Conservation (phyloP, 371 early-diverging fungal species). For the Phascolomyces articulosus region DNA sequence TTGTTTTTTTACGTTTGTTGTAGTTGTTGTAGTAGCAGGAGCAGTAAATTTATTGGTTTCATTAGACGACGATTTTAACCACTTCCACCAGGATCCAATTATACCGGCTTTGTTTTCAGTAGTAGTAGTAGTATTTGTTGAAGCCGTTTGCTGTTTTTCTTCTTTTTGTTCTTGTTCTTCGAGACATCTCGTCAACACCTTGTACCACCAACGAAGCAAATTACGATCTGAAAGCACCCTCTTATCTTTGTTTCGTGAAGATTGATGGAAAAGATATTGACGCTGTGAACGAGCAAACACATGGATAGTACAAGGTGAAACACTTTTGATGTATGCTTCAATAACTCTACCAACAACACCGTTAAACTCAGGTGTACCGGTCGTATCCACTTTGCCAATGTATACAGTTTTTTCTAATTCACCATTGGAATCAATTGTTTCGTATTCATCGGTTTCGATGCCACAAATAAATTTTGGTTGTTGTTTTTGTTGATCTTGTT, state of each 20-base stretch:
- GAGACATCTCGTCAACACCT: conserved; percentile 71
- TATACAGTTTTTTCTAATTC: conserved; percentile 31
- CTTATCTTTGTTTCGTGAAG: conserved; percentile 66
- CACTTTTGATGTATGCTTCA: conserved; percentile 46
- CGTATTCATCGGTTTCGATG: not conserved
- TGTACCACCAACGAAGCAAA: conserved; percentile 83
- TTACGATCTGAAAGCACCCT: conserved; percentile 59
- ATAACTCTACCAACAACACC: conserved; percentile 38
- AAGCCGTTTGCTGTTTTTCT: not conserved
- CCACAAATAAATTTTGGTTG: not conserved
- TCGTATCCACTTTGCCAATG: conserved; percentile 69
- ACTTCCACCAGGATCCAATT: not conserved
- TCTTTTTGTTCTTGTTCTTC: conserved; percentile 6
- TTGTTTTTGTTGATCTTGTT: not conserved
- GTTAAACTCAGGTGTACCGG: conserved; percentile 32
- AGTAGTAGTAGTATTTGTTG: not conserved
- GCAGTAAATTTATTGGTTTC: no score
- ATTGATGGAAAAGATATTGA: conserved; percentile 81
- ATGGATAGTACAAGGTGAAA: conserved; percentile 47
- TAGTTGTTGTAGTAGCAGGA: no score
- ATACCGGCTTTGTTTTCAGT: not conserved
- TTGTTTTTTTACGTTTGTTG: not conserved
- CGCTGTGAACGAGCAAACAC: conserved; percentile 88
- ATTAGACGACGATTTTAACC: not conserved
- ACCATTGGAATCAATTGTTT: not conserved